phyloP scores from a whole-genome alignment of 805 yeast genomes.

The Limtongia smithiae region DNA sequence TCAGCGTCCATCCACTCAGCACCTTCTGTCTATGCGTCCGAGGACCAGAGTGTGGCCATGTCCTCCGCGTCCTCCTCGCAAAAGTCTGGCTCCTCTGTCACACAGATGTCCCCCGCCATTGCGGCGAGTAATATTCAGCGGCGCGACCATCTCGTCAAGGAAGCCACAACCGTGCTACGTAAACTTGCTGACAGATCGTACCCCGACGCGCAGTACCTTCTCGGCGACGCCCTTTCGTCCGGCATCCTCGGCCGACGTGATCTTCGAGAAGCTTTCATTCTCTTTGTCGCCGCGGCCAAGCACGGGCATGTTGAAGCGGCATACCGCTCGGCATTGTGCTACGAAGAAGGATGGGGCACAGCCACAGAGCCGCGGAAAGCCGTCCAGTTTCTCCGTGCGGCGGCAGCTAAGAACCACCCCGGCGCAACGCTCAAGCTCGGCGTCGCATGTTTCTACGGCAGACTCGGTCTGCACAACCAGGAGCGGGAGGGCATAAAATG shows the following conservation, averaged over 20 bases:
- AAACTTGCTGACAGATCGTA: slow-evolving; percentile 75
- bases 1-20: neutral
- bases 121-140: slow-evolving; percentile 20
- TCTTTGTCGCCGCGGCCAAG: slow-evolving; percentile 88
- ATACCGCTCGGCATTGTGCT: slow-evolving; percentile 85
- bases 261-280: slow-evolving; percentile 64
- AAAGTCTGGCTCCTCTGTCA: neutral
- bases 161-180: slow-evolving; percentile 67
- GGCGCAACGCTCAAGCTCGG: slow-evolving; percentile 97
- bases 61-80: slow-evolving; percentile 1
- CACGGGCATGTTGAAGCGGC: slow-evolving; percentile 90
- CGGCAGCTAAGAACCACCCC: slow-evolving; percentile 88
- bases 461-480: slow-evolving; percentile 72
- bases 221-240: slow-evolving; percentile 85
- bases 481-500: slow-evolving; percentile 82
- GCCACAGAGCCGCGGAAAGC: slow-evolving; percentile 84
- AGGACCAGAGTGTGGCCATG: neutral
- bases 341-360: slow-evolving; percentile 91
- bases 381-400: slow-evolving; percentile 73
- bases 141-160: slow-evolving; percentile 58
- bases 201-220: slow-evolving; percentile 83
- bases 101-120: slow-evolving; percentile 6
- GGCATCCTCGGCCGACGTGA: slow-evolving; percentile 70
- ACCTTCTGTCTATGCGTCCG: neutral
- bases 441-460: slow-evolving; percentile 73